A percentile compares a stretch with the other conserved stretches of the same genome.
Conservation (phyloP, 2,329 filamentous ascomycete genomes). For the Calonectria pteridis region DNA sequence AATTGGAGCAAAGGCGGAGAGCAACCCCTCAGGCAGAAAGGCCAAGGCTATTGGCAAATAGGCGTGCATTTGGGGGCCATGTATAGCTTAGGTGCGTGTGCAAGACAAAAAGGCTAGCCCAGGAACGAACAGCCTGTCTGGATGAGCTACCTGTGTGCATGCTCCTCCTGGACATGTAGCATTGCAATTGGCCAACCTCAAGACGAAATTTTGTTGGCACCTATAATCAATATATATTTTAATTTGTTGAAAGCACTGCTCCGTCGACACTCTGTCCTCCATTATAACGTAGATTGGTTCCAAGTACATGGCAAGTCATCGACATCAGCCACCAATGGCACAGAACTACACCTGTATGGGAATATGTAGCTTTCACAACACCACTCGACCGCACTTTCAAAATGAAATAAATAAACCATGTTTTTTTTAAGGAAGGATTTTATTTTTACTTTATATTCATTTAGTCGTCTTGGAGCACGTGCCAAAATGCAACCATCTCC, state of each 20-base stretch:
- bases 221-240: neutral
- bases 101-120: neutral
- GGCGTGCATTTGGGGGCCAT: neutral
- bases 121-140: neutral
- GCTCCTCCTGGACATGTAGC: neutral
- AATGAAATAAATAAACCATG: too few species aligned
- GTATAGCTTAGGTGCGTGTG: neutral
- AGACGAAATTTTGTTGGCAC: neutral
- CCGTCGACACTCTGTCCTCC: neutral
- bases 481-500: neutral
- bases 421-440: neutral
- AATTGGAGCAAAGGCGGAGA: neutral
- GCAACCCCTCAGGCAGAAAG: neutral
- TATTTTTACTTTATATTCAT: neutral
- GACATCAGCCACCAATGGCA: neutral
- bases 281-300: neutral
- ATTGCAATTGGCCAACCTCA: neutral
- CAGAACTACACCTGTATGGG: neutral
- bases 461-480: neutral
- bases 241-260: neutral
- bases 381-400: too few species aligned
- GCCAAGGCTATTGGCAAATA: neutral
- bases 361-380: neutral
- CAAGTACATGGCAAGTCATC: neutral
- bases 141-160: neutral